Conservation (phyloP, 176 grass and related monocot genomes). For the Oryza rufipogon region DNA sequence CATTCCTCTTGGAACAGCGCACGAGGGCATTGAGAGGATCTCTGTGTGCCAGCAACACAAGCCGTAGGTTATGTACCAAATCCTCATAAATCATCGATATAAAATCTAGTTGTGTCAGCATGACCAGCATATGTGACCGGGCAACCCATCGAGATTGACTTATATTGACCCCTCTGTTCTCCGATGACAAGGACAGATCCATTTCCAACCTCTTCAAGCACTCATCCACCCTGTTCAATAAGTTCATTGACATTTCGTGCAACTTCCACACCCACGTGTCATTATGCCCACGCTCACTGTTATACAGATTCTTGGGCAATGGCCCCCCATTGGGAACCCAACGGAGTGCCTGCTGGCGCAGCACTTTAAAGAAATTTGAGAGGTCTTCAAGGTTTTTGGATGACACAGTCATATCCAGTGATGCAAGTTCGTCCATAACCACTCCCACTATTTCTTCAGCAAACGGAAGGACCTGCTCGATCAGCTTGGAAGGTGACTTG, state of each 20-base stretch:
- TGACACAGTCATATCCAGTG: conserved; percentile 49
- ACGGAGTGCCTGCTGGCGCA: conserved; percentile 48
- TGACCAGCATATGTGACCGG: conserved; percentile 58
- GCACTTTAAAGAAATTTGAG: conserved; percentile 69
- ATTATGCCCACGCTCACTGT: conserved; percentile 51
- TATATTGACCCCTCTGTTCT: conserved; percentile 50
- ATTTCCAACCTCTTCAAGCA: conserved; percentile 69
- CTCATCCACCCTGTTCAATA: conserved; percentile 66
- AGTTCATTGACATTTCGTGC: conserved; percentile 56
- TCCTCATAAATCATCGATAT: conserved; percentile 84
- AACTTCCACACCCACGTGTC: conserved; percentile 66
- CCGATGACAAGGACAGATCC: conserved; percentile 53
- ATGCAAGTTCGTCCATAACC: conserved; percentile 58
- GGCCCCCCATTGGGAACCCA: conserved; percentile 49
- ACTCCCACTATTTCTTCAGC: conserved; percentile 56
- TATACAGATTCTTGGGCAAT: conserved; percentile 60
- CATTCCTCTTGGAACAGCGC: conserved; percentile 66
- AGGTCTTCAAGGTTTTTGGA: conserved; percentile 67
- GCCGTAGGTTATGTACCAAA: conserved; percentile 56
- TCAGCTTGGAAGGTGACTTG: conserved; percentile 48
- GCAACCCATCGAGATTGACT: conserved; percentile 43
- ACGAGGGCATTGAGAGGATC: conserved; percentile 70
- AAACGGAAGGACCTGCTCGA: conserved; percentile 71
- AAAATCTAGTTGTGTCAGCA: conserved; percentile 70
- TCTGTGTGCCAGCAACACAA: conserved; percentile 57